Evolutionary conservation across 2,329 filamentous ascomycete genomes (phyloP), one percentile per base, ranked within the genome.

Genomic region (Lasiodiplodia sp.): DNA sequence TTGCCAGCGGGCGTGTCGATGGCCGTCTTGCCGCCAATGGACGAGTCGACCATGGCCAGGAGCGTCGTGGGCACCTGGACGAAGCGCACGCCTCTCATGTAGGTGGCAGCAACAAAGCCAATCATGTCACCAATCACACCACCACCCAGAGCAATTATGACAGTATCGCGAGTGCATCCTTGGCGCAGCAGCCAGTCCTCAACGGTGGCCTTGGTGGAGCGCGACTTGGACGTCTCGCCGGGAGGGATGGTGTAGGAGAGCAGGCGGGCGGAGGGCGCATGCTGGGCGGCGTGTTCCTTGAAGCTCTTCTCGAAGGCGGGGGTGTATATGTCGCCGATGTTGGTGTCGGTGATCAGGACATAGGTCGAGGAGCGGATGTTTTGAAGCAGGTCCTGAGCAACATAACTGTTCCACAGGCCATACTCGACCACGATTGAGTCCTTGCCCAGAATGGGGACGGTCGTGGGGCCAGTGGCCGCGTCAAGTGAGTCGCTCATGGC

Each of bases 111-210:
- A 64, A 98, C 94, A 79, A 97, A 99, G 65, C 96, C 96, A 71
- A 97, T 94, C 91, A 99, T 92, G 80, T 99, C 96, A 38, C 96
- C 96, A 80, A 99, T 97, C 70, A 99, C 96, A 69, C 96, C 96
- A 72, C 96, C 96, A 38, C 96, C 96, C 11, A 99, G 87, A 28
- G 96, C 96, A 78, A 99, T 92, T 69, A 99, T 90, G 72, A 99
- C 92, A 0, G 94, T 97, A 80, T 99, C 96, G 73, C 96, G 87
- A 31, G 94, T 97, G 83, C 96, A 99, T 90, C 91, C 90, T 75
- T 97, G 89, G 73, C 90, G 88, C 69, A 98, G 86, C 88, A 99
- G 91, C 96, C 96, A 99, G 81, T 99, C 96, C 80, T 99, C 96
- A 66, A 99, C 94, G 74, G 95, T 92, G 56, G 92, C 94, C 82